Conservation (phyloP, 352 stramenopile species). For the Phytophthora hybrid region DNA sequence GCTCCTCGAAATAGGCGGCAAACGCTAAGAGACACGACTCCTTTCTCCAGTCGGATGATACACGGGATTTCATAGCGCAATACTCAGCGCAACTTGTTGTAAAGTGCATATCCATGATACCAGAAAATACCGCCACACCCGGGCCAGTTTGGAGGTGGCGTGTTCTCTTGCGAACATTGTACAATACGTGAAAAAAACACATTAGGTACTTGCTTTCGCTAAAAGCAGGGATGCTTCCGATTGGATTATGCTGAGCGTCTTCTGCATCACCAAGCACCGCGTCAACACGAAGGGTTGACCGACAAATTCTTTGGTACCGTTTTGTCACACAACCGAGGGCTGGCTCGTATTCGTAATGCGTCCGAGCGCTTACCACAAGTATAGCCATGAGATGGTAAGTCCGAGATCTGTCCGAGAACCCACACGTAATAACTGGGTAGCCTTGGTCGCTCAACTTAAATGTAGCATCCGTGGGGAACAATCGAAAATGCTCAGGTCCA, state of each 20-base stretch:
- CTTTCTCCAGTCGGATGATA: not conserved
- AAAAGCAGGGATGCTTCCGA: not conserved
- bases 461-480: not conserved
- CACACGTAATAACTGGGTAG: not conserved
- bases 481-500: too few species aligned
- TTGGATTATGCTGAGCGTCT: not conserved
- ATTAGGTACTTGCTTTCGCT: conserved; percentile 15
- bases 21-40: not conserved
- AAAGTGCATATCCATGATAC: conserved; percentile 24
- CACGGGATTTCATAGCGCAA: conserved; percentile 4
- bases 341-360: not conserved
- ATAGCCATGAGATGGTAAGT: not conserved
- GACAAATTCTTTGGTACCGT: not conserved
- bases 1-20: conserved; percentile 12
- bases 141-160: not conserved
- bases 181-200: conserved; percentile 12
- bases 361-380: conserved; percentile 2
- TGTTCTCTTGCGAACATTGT: conserved; percentile 18
- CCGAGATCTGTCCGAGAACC: not conserved
- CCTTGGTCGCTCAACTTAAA: too few species aligned
- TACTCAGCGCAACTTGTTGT: not conserved
- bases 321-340: not conserved
- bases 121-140: conserved; percentile 6
- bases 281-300: conserved; percentile 8
- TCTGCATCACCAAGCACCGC: not conserved